A percentile compares a stretch with the other conserved stretches of the same genome.
These are phyloP conservation scores for Lagerstroemia speciosa DNA, from an alignment of 345 rosid species.

Conservation along the genomic window DNA sequence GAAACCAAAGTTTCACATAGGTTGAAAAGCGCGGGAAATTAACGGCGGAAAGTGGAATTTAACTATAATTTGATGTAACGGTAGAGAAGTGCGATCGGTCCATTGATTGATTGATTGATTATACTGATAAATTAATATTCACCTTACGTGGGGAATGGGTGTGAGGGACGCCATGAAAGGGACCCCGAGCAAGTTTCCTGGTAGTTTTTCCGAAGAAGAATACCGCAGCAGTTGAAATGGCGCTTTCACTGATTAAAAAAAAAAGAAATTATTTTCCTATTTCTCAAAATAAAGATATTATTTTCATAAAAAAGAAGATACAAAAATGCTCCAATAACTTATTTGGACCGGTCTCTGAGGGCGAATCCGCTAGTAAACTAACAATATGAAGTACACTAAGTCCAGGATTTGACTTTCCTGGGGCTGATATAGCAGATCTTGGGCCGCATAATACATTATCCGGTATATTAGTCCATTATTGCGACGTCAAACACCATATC, in stretches of 20 bases:
- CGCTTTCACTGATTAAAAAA: slow-evolving; percentile 11
- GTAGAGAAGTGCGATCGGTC: not conserved
- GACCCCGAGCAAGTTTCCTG: slow-evolving; percentile 7
- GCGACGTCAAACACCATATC: too few species aligned
- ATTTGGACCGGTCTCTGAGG: too few species aligned
- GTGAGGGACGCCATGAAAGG: slow-evolving; percentile 8
- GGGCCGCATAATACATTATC: too few species aligned
- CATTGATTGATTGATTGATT: not conserved
- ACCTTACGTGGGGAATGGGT: slow-evolving; percentile 1
- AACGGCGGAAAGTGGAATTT: not conserved
- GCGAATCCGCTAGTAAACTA: too few species aligned
- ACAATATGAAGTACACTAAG: too few species aligned
- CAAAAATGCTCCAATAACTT: too few species aligned
- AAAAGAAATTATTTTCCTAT: too few species aligned
- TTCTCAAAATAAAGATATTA: too few species aligned
- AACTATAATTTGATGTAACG: not conserved
- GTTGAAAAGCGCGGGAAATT: slow-evolving; percentile 7
- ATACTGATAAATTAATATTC: not conserved
- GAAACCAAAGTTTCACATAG: not conserved
- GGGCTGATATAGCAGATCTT: too few species aligned
- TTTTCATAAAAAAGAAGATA: too few species aligned
- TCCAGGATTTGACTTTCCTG: too few species aligned
- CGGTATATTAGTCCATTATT: too few species aligned
- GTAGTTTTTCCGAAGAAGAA: not conserved
- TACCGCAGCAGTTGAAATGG: slow-evolving; percentile 12